A percentile compares a stretch with the other conserved stretches of the same genome.
phyloP scores from a whole-genome alignment of 805 yeast species.

The Nakazawaea peltata region DNA sequence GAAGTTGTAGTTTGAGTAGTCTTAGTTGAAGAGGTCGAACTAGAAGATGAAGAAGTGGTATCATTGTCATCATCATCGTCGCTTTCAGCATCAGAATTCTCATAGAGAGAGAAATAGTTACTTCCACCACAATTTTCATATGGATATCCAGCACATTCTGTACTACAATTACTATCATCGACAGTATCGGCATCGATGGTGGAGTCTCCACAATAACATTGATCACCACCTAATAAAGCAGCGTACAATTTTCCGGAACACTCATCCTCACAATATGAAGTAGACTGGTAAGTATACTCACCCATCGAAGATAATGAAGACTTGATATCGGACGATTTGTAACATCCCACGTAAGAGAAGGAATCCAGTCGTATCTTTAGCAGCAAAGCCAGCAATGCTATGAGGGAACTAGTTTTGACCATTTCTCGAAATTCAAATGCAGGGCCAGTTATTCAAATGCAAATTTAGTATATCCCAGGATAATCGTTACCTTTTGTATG shows the following conservation, averaged over 20 bases:
- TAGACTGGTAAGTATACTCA: slow-evolving; percentile 48
- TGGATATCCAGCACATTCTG: slow-evolving; percentile 55
- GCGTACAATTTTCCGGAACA: slow-evolving; percentile 41
- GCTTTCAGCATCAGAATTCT: slow-evolving; percentile 21
- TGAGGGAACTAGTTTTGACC: no score
- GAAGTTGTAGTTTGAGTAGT: slow-evolving; percentile 13
- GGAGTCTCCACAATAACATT: slow-evolving; percentile 62
- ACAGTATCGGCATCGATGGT: slow-evolving; percentile 22
- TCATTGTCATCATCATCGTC: slow-evolving; percentile 5
- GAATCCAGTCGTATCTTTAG: no score
- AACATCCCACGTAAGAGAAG: slow-evolving; percentile 27
- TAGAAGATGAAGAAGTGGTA: slow-evolving; percentile 19
- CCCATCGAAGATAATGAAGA: slow-evolving; percentile 34
- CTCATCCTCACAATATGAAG: slow-evolving; percentile 42
- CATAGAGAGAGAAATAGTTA: slow-evolving; percentile 37
- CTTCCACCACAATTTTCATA: slow-evolving; percentile 51
- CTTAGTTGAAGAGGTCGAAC: slow-evolving; percentile 12
- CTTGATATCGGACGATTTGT: slow-evolving; percentile 20
- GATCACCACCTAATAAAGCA: slow-evolving; percentile 44
- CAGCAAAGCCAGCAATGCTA: no score
- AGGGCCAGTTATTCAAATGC: no score
- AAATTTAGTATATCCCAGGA: no score
- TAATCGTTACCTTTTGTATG: no score
- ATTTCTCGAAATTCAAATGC: no score
- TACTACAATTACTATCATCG: slow-evolving; percentile 29